A percentile compares a stretch with the other conserved stretches of the same genome.
phyloP scores from a whole-genome alignment of 177 flowering plant species.

The Telopea speciosissima region DNA sequence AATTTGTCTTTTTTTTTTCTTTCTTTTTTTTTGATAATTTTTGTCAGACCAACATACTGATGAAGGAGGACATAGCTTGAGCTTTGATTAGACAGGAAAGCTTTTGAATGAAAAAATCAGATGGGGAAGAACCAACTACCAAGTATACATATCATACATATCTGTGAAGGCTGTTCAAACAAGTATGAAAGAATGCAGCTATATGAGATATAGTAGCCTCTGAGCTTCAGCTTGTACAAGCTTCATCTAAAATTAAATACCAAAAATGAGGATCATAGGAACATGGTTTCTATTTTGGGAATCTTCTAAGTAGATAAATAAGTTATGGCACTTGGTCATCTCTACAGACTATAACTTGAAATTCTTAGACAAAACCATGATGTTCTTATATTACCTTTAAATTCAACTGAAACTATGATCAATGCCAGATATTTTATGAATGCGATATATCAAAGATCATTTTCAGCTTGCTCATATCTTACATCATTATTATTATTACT shows the following conservation, averaged over 20 bases:
- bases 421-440: neutral
- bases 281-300: neutral
- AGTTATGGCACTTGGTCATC: neutral
- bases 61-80: no score
- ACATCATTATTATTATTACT: neutral
- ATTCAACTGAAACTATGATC: neutral
- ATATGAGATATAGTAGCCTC: neutral
- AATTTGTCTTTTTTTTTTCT: no score
- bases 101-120: neutral
- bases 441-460: neutral
- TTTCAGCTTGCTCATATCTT: neutral
- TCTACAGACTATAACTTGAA: neutral
- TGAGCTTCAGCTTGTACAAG: neutral
- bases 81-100: no score
- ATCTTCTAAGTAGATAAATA: neutral
- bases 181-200: no score
- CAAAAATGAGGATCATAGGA: no score
- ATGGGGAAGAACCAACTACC: neutral
- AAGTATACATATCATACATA: no score
- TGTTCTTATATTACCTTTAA: neutral
- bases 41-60: neutral
- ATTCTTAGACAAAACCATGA: neutral
- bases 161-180: neutral
- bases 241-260: neutral
- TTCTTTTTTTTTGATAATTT: neutral